A percentile compares a stretch with the other conserved stretches of the same genome.
Conservation (phyloP, 1,139 yeast species). For the Kluyveromyces sp. region DNA sequence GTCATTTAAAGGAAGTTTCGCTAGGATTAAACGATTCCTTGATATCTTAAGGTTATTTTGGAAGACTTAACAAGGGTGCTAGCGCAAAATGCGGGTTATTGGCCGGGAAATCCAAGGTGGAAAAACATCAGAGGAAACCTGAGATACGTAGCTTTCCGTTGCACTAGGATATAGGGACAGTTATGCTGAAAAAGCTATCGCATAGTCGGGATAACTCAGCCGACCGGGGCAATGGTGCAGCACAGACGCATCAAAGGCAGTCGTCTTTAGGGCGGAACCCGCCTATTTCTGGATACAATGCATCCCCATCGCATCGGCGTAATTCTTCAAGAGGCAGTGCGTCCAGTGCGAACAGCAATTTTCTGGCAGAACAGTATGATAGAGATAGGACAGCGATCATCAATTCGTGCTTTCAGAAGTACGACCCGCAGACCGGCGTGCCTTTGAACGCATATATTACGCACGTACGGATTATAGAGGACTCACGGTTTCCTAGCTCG, state of each 20-base stretch:
- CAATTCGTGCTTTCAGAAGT: conserved; percentile 40
- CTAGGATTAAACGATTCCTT: not conserved
- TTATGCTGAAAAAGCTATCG: conserved; percentile 29
- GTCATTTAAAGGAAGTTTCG: not conserved
- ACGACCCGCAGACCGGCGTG: conserved; percentile 33
- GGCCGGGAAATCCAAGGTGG: not conserved
- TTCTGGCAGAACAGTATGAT: conserved; percentile 47
- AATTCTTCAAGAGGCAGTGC: conserved; percentile 20
- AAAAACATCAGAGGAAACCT: not conserved
- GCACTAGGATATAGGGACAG: not conserved
- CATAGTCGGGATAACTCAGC: conserved; percentile 31
- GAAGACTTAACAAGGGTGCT: no score
- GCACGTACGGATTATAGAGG: conserved; percentile 53
- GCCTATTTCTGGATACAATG: conserved; percentile 12
- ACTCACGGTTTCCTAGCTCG: conserved; percentile 40
- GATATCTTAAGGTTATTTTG: not conserved
- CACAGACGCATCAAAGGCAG: conserved; percentile 19
- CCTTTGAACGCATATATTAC: conserved; percentile 48
- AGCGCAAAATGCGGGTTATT: no score
- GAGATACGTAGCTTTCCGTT: not conserved
- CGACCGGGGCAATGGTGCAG: conserved; percentile 11
- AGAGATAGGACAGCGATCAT: conserved; percentile 41
- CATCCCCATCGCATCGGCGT: conserved; percentile 7
- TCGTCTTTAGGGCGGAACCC: conserved; percentile 14
- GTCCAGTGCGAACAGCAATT: conserved; percentile 21